A percentile compares a stretch with the other conserved stretches of the same genome.
These are phyloP conservation scores for Betula pendula DNA, from an alignment of 306 rosid species.

Conservation along the genomic window DNA sequence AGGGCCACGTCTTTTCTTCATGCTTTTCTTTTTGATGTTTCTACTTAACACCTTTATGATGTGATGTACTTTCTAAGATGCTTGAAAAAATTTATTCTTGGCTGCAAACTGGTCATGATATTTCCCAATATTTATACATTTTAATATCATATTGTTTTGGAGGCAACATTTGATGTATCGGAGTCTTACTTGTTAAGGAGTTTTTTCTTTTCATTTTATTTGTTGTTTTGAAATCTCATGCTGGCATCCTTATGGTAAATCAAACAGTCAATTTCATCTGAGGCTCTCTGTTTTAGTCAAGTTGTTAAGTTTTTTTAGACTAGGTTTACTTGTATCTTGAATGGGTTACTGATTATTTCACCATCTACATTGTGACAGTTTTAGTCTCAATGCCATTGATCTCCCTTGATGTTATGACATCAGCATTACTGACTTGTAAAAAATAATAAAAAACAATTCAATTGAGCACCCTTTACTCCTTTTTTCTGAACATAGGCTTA, in stretches of 20 bases:
- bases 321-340: not conserved
- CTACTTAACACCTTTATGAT: slow-evolving; percentile 15
- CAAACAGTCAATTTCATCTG: not conserved
- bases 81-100: not conserved
- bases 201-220: slow-evolving; percentile 9
- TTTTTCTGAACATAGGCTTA: no score
- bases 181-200: not conserved
- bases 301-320: not conserved
- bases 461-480: no score
- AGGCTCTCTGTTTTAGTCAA: not conserved
- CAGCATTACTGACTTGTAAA: no score
- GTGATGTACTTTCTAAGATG: slow-evolving; percentile 13
- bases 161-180: not conserved
- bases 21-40: not conserved
- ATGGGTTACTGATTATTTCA: not conserved
- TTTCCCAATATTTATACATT: not conserved
- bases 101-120: not conserved
- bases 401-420: not conserved
- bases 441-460: no score
- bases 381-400: not conserved
- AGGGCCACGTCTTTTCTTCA: not conserved
- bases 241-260: slow-evolving; percentile 10
- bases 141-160: not conserved
- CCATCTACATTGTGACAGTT: not conserved
- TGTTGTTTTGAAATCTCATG: slow-evolving; percentile 12